Percentiles rank a stretch among this genome's conserved stretches.
Evolutionary conservation across 352 stramenopile species (phyloP).

Genomic region (Elongisporangium anandrum): DNA sequence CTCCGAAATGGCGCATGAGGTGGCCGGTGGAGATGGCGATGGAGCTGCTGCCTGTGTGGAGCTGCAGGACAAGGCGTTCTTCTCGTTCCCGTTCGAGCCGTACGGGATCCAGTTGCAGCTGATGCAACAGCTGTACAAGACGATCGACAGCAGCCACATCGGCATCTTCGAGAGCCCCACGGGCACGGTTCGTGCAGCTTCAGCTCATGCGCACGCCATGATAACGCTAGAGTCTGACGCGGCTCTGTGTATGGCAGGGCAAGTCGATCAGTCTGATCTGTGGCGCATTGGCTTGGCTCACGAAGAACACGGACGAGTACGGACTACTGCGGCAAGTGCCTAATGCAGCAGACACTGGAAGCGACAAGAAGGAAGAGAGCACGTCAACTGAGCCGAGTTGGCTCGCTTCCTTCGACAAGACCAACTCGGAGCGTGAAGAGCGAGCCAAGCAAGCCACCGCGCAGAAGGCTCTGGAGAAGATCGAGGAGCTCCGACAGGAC

Average conservation of each 20-base stretch:
- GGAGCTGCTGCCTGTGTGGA: background rate
- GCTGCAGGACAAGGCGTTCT: conserved; percentile 48
- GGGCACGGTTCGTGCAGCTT: conserved; percentile 49
- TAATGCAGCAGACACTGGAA: conserved; percentile 4
- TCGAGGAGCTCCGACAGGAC: conserved; percentile 48
- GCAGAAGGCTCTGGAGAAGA: conserved; percentile 41
- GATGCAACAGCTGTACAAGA: conserved; percentile 84
- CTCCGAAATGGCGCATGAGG: background rate
- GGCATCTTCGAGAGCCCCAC: conserved; percentile 93
- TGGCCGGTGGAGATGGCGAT: background rate
- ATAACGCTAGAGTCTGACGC: background rate
- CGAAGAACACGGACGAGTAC: conserved; percentile 66
- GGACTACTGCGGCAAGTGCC: conserved; percentile 34
- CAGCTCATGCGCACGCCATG: background rate
- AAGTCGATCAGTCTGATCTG: conserved; percentile 93
- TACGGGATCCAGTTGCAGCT: conserved; percentile 89
- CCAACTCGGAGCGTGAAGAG: conserved; percentile 32
- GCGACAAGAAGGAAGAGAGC: background rate
- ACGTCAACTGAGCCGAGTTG: conserved; percentile 41
- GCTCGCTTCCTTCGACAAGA: conserved; percentile 54
- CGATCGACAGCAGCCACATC: conserved; percentile 75
- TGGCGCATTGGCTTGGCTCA: conserved; percentile 81
- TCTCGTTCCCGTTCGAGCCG: conserved; percentile 88
- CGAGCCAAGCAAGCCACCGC: conserved; percentile 41
- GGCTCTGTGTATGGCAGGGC: conserved; percentile 29